Evolutionary conservation across 305 asterid species (phyloP), one percentile per base, ranked within the genome.

Genomic region (Fraxinus sp.): DNA sequence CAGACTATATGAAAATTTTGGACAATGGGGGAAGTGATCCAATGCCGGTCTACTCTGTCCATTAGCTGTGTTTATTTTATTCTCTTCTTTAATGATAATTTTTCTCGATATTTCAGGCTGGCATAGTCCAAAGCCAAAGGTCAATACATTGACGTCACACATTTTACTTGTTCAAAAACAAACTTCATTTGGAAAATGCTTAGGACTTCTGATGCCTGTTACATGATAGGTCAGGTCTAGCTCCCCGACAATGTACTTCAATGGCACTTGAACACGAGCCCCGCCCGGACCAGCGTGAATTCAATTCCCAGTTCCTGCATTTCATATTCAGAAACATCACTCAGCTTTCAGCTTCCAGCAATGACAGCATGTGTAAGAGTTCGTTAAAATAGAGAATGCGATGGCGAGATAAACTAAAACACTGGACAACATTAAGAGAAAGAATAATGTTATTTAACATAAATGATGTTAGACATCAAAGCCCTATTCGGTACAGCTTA

Each of bases 291-390:
- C 89, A 90, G 3, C 88, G 87, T 4, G 90, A 89, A 16, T 33
- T 80, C 85, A 89, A 88, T 79, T 90, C 92, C 89, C 88, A 83
- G 79, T 13, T 86, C 84, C 93, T 88, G 85, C 74, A 64, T 55
- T 62, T 62, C 71, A 6, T 62, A 62, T 22, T 20, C 28, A 22
- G 30, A 22, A 62, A 62, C 71, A 62, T 62, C 70, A 59, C 24
- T 5, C 8, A 0, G 30, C 26, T 3, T 59, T 59, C 28, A 59
- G 70, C 28, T n/a, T 59, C 3, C 6, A 37, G 14, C 5, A 22
- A 13, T 41, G 14, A 2, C 52, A 41, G 10, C 3, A 3, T 41
- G 2, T 2, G 13, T 0, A 26, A 16, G 44, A 37, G 1, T 9
- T 32, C 20, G 36, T 18, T 55, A 7, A 22, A 37, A 28, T 24